Percentiles rank a stretch among this genome's conserved stretches.
These are phyloP conservation scores for Coleophoma cylindrospora DNA, from an alignment of 2,329 filamentous ascomycete species.

Conservation along the genomic window DNA sequence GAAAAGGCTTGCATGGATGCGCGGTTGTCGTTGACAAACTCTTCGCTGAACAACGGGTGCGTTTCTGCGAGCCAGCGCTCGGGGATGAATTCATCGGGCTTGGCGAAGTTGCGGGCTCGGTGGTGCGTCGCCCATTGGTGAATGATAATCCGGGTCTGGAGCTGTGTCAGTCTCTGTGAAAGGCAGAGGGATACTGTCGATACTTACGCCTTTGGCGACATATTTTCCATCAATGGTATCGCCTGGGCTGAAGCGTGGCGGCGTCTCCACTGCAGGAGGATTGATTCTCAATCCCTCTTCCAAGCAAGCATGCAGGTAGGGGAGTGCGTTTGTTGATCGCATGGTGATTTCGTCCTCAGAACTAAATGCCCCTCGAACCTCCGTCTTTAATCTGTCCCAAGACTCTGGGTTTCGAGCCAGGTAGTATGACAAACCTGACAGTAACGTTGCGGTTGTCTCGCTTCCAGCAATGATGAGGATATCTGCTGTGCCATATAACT, in stretches of 20 bases:
- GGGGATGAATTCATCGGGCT: conserved; percentile 21
- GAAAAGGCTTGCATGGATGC: conserved; percentile 24
- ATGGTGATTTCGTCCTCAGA: conserved; percentile 26
- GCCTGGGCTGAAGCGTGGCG: conserved; percentile 5
- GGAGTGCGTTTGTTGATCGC: conserved; percentile 18
- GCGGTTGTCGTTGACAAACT: conserved; percentile 24
- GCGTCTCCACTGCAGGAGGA: conserved; percentile 22
- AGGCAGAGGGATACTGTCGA: neutral
- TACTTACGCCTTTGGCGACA: conserved; percentile 4
- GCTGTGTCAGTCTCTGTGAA: too few species aligned
- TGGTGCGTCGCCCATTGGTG: conserved; percentile 26
- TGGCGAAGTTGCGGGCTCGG: conserved; percentile 21
- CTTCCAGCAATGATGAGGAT: conserved; percentile 16
- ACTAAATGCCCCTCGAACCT: conserved; percentile 26
- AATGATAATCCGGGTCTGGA: conserved; percentile 11
- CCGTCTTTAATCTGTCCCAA: conserved; percentile 19
- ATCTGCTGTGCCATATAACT: neutral
- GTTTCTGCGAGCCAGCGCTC: conserved; percentile 29
- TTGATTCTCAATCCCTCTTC: conserved; percentile 29
- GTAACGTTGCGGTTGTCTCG: conserved; percentile 26
- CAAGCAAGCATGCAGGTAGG: conserved; percentile 30
- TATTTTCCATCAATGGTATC: conserved; percentile 3
- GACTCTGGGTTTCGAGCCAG: conserved; percentile 2
- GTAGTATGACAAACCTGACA: conserved; percentile 14
- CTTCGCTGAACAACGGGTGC: conserved; percentile 2